Conservation (phyloP, 1,284 basidiomycete genomes). For the Cryptococcus amylolentus region DNA sequence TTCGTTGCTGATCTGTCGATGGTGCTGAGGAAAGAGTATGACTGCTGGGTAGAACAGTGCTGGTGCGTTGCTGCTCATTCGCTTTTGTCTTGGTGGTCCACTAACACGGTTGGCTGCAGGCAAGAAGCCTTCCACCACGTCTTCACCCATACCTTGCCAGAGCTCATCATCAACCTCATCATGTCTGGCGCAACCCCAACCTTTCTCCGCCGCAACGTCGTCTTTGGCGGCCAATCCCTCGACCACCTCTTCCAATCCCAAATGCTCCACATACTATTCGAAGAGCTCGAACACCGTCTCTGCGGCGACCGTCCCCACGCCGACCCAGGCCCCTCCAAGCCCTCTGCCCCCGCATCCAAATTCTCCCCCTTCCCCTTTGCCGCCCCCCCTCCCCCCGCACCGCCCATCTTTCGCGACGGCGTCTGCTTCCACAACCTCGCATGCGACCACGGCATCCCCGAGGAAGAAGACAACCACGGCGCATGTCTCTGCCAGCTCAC, state of each 20-base stretch:
- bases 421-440: conserved; percentile 35
- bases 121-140: conserved; percentile 50
- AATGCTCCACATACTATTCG: conserved; percentile 43
- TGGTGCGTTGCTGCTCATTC: conserved; percentile 34
- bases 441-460: conserved; percentile 26
- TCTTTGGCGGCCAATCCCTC: conserved; percentile 45
- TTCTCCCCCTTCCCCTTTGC: conserved; percentile 9
- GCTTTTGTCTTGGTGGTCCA: no score
- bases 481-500: conserved; percentile 43
- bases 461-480: conserved; percentile 39
- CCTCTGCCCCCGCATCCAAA: conserved; percentile 10
- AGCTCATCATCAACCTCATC: conserved; percentile 47
- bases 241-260: conserved; percentile 44
- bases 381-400: conserved; percentile 6
- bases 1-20: conserved; percentile 44
- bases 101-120: conserved; percentile 24
- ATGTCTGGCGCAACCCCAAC: conserved; percentile 40
- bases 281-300: conserved; percentile 43
- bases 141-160: conserved; percentile 45
- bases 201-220: conserved; percentile 45
- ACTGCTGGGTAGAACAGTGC: conserved; percentile 50
- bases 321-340: conserved; percentile 8
- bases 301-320: conserved; percentile 28
- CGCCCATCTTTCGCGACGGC: conserved; percentile 28
- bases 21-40: conserved; percentile 45